Base-by-base conservation (phyloP, 2,329 filamentous ascomycete species). In the Epichloe sp. region DNA sequence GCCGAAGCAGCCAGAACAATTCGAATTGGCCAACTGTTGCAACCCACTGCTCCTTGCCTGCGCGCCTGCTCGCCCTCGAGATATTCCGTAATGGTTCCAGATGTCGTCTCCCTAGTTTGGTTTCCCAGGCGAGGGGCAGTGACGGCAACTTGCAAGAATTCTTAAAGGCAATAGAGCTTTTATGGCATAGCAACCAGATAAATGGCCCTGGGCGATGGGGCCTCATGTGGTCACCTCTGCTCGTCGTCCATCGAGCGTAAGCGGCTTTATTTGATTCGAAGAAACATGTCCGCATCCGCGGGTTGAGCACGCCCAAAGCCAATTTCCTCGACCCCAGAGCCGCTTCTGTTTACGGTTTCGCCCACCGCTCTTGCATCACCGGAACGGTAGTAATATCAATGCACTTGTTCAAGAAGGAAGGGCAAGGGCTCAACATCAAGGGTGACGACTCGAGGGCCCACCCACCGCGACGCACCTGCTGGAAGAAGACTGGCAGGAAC, bases 141-240 rank as follows among this genome's bases (percentile, higher is more conserved):
- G 17, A 19, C 35, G 26, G 19, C 15, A 26, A 26, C 23, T 26
- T 26, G 23, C 23, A 15, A 15, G 12, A 26, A 35, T 42, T 43
- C 11, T 43, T 8, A 15, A 10, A n/a, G 21, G 44, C 45, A 48
- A 52, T 48, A 48, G 23, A 51, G 26, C 17, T 36, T 42, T 23
- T 17, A 48, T 48, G 19, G 50, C 50, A 52, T 52, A 48, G 38
- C 50, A 48, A 52, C 50, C 23, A 48, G 17, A 41, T n/a, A 11
- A 17, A 8, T n/a, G 40, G 7, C n/a, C 40, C 40, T n/a, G 14
- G n/a, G 40, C 36, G 26, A 31, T 31, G 26, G 26, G 8, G 26
- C 8, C 10, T 38, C 14, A 38, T 38, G 36, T n/a, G 36, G 36
- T n/a, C 12, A 38, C 36, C 5, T n/a, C 36, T 26, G 26, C n/a